Evolutionary conservation across 805 yeast species (phyloP), one percentile per base, ranked within the genome.

Genomic region (Candida michaelii): DNA sequence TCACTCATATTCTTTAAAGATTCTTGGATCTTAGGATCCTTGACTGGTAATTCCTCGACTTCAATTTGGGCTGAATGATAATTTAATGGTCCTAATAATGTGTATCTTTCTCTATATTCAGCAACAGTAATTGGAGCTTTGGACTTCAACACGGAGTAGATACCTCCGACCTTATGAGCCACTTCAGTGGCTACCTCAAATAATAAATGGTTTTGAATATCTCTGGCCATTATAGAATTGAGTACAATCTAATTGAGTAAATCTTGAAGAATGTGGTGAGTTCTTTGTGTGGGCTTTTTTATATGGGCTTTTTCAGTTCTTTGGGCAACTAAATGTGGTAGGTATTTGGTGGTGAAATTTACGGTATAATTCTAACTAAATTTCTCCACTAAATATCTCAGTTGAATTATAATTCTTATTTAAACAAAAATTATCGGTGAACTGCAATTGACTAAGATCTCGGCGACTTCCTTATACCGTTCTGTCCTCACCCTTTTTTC

Each of bases 181-280:
- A 91, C 97, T 63, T 91, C 99, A 1, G 99, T 91, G 48, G 98
- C 96, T 34, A 88, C 85, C 70, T 91, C 99, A 58, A 91, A 89
- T 38, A 93, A 76, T 42, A 90, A 72, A 60, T 89, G 97, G 62
- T 87, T 83, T 55, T 84, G 80, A 48, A 91, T 82, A 71, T 89
- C 96, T 67, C 98, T 79, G 23, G 85, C 70, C 89, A 85, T 84
- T 29, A 29, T 29, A 12, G 16, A n/a, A n/a, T 12, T 23, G 25
- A 10, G 25, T n/a, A n/a, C n/a, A n/a, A n/a, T n/a, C n/a, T n/a
- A n/a, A n/a, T n/a, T n/a, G n/a, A n/a, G n/a, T n/a, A n/a, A n/a
- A n/a, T n/a, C n/a, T 23, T 23, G 10, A 23, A 7, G 7, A 16
- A 14, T 6, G 7, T 5, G 7, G 12, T 31, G 12, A 18, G 15